These are phyloP conservation scores for Clathrospora elynae DNA, from an alignment of 2,329 filamentous ascomycete genomes.

Conservation along the genomic window DNA sequence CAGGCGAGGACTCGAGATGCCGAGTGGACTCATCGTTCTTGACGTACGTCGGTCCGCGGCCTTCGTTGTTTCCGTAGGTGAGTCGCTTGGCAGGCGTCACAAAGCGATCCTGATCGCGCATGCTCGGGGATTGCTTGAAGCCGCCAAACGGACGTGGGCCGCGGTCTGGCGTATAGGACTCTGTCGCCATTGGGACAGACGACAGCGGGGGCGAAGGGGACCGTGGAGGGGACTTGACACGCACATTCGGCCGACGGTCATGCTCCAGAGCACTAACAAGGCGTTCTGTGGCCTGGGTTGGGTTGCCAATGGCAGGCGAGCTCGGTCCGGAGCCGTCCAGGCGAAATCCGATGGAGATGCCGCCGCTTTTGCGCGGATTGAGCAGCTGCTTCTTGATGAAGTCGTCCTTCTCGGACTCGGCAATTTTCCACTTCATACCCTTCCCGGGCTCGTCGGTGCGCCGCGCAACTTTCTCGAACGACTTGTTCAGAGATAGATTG, in stretches of 20 bases:
- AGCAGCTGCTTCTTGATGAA: conserved; percentile 73
- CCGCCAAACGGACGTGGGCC: conserved; percentile 50
- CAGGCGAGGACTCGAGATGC: conserved; percentile 39
- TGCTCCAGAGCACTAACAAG: conserved; percentile 50
- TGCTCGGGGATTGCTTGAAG: conserved; percentile 42
- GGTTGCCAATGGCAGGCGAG: conserved; percentile 59
- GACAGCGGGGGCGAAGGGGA: conserved; percentile 55
- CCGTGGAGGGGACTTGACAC: conserved; percentile 50
- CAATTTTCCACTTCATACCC: conserved; percentile 98
- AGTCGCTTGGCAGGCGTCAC: conserved; percentile 45
- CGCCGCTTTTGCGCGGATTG: conserved; percentile 49
- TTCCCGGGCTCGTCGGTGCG: conserved; percentile 95
- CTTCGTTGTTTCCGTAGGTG: conserved; percentile 34
- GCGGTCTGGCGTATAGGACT: conserved; percentile 61
- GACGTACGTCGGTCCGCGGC: conserved; percentile 28
- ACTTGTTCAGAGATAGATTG: conserved; percentile 92
- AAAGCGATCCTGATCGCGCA: conserved; percentile 36
- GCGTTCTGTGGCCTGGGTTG: conserved; percentile 59
- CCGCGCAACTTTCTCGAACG: conserved; percentile 90
- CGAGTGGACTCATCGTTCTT: conserved; percentile 30
- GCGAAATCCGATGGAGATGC: conserved; percentile 32
- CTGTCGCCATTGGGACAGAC: conserved; percentile 55
- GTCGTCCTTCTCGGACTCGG: conserved; percentile 80
- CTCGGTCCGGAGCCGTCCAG: conserved; percentile 70
- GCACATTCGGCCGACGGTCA: conserved; percentile 24